Evolutionary conservation across 257 asterid genomes (phyloP).

Genomic region (Eustoma russellianum): DNA sequence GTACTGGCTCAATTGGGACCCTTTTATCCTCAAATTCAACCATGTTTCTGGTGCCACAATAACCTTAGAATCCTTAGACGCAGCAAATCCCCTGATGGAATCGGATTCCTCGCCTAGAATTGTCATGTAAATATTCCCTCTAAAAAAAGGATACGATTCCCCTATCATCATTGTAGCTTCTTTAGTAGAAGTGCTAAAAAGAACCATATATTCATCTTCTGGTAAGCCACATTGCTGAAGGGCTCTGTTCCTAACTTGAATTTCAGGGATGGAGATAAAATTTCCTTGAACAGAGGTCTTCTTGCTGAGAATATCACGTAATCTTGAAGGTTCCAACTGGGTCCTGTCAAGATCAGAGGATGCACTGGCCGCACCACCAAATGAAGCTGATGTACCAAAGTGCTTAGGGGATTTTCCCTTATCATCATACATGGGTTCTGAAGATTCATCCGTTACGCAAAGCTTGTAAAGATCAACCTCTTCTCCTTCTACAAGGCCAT

Average conservation of each 20-base stretch:
- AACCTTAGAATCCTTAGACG: constrained; percentile 42
- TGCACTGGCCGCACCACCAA: constrained; percentile 16
- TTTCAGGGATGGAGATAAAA: constrained; percentile 73
- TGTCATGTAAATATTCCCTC: constrained; percentile 72
- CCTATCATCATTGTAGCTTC: constrained; percentile 64
- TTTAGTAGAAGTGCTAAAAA: constrained; percentile 26
- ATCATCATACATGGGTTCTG: constrained; percentile 26
- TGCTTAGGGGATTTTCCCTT: constrained; percentile 38
- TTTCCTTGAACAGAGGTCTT: constrained; percentile 43
- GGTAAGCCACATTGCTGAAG: constrained; percentile 50
- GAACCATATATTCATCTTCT: constrained; percentile 52
- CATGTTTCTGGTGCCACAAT: constrained; percentile 61
- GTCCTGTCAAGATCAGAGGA: constrained; percentile 36
- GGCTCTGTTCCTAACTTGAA: constrained; percentile 64
- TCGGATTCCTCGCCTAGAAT: constrained; percentile 38
- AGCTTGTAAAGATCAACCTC: constrained; percentile 60
- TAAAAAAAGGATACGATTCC: constrained; percentile 64
- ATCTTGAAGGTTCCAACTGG: constrained; percentile 53
- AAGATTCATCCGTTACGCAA: constrained; percentile 43
- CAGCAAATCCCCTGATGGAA: constrained; percentile 33
- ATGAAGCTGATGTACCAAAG: constrained; percentile 20
- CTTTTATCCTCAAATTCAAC: constrained; percentile 82
- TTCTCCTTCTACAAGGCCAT: constrained; percentile 65
- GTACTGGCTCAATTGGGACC: constrained; percentile 72
- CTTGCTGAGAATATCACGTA: constrained; percentile 42